Base-by-base conservation (phyloP, 768 basidiomycete genomes). In the Kwoniella heveanensis region DNA sequence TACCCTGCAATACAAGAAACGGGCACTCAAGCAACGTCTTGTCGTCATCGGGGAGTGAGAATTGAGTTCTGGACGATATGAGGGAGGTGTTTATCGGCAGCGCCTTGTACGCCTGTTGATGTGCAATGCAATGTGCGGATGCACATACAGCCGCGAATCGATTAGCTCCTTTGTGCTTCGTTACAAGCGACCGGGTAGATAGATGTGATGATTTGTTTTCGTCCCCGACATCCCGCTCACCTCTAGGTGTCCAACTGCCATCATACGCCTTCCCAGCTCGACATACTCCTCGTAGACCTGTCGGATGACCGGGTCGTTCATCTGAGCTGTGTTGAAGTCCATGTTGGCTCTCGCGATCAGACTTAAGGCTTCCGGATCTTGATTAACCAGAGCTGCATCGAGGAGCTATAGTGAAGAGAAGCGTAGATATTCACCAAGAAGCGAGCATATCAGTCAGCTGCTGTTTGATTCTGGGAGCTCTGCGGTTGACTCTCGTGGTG, bases 1-100 rank as follows among this genome's bases (percentile, higher is more conserved):
- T 52, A 27, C 58, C 58, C 37, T 52, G 48, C 15, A 60, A 19
- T 12, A 60, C 26, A 21, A 60, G 50, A 24, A 51, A 22, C 10
- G 58, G 36, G 22, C 48, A 49, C 39, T 44, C 39, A 17, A 44
- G 39, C 9, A 44, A 17, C 10, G n/a, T n/a, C n/a, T n/a, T 44
- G 8, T 17, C 10, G 39, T 10, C 19, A 17, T 44, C 39, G 3
- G 39, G 39, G 10, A 10, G 39, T 19, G 19, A 3, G 19, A 44
- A 44, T 9, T 44, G 39, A 17, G 39, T 17, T 17, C 39, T 44
- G 4, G 39, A 44, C 6, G 39, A 7, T 17, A 44, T 44, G 8
- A 44, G 15, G 8, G 39, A 44, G 17, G 39, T 44, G 15, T 17
- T 10, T 44, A 44, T 9, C 39, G 39, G 39, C 39, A 44, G 17